phyloP scores from a whole-genome alignment of 176 grass and related monocot species.

The Alopecurus myosuroides region DNA sequence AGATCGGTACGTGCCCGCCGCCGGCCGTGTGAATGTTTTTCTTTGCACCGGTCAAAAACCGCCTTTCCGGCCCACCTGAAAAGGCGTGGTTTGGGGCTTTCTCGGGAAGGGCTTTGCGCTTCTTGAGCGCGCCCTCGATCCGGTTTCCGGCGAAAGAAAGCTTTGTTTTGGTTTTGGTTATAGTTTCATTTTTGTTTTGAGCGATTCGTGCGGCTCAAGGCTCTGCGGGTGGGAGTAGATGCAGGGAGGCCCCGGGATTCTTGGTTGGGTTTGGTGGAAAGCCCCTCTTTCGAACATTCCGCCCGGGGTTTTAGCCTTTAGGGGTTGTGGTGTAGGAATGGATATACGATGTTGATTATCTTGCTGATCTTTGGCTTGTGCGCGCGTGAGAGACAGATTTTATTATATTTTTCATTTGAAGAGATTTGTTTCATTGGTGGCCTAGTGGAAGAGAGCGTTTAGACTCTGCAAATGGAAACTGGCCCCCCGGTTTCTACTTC shows the following conservation, averaged over 20 bases:
- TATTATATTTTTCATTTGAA: background rate
- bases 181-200: background rate
- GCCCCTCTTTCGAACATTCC: conserved; percentile 35
- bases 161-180: conserved; percentile 26
- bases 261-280: conserved; percentile 38
- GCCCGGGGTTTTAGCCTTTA: background rate
- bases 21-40: background rate
- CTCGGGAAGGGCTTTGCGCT: background rate
- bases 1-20: conserved; percentile 49
- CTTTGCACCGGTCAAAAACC: background rate
- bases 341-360: conserved; percentile 28
- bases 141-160: conserved; percentile 25
- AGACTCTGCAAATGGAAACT: background rate
- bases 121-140: conserved; percentile 20
- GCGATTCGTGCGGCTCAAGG: conserved; percentile 22
- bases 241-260: conserved; percentile 11
- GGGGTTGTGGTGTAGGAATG: background rate
- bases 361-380: conserved; percentile 21
- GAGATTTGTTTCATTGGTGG: conserved; percentile 15
- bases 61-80: background rate
- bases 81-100: background rate
- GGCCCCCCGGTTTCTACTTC: background rate
- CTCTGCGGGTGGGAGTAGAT: conserved; percentile 27
- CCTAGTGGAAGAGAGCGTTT: background rate
- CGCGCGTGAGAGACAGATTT: background rate